These are phyloP conservation scores for Colletotrichum chrysophilum DNA, from an alignment of 2,329 filamentous ascomycete genomes.

Conservation along the genomic window DNA sequence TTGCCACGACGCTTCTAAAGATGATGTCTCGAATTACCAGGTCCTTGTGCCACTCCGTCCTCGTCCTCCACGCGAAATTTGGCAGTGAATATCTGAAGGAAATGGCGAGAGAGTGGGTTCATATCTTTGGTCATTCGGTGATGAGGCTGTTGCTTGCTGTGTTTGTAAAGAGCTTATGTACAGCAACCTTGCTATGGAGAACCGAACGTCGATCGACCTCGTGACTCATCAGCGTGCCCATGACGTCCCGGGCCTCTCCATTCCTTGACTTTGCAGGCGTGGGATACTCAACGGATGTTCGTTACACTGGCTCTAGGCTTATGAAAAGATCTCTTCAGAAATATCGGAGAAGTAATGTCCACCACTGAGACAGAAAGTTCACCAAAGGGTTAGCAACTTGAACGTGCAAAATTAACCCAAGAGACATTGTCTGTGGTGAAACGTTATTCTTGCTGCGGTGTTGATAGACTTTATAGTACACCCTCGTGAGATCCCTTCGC, in stretches of 20 bases:
- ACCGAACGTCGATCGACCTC: not conserved
- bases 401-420: no score
- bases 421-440: no score
- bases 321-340: not conserved
- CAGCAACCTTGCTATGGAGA: fast-evolving
- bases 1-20: no score
- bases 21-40: no score
- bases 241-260: not conserved
- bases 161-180: not conserved
- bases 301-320: not conserved
- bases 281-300: not conserved
- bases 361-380: not conserved
- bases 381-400: not conserved
- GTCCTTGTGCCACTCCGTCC: no score
- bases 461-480: not conserved
- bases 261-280: not conserved
- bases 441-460: no score
- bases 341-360: not conserved
- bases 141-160: not conserved
- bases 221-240: not conserved
- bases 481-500: not conserved
- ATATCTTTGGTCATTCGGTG: not conserved
- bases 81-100: no score
- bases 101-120: not conserved
- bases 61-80: no score